Evolutionary conservation across 2,329 filamentous ascomycete genomes (phyloP).

Genomic region (Xylariaceae sp.): DNA sequence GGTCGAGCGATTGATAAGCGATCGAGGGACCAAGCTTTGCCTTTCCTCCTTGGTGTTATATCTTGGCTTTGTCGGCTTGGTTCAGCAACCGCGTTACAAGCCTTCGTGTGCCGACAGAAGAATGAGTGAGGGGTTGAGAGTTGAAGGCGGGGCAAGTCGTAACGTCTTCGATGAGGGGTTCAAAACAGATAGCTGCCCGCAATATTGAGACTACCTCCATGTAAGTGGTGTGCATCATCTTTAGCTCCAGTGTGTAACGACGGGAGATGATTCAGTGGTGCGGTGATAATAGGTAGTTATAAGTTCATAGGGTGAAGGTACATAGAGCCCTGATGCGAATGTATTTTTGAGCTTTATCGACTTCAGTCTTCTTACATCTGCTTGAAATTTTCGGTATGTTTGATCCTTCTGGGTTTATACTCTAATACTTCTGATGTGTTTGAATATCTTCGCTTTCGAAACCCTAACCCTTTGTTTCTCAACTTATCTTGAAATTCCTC

Average conservation of each 20-base stretch:
- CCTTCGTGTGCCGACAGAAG: slow-evolving; percentile 19
- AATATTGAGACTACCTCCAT: not conserved
- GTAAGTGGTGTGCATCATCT: not conserved
- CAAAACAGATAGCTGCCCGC: slow-evolving; percentile 5
- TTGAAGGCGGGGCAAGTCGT: slow-evolving; percentile 20
- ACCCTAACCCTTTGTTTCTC: not conserved
- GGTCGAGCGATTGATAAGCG: no score
- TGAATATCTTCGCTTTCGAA: not conserved
- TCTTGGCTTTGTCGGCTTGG: not conserved
- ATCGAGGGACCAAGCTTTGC: not conserved
- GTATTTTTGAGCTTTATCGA: no score
- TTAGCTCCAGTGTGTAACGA: not conserved
- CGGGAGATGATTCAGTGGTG: not conserved
- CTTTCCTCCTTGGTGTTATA: not conserved
- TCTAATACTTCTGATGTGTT: not conserved
- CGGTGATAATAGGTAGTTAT: not conserved
- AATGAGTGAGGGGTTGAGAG: slow-evolving; percentile 23
- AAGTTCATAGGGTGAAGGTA: no score
- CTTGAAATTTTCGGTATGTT: no score
- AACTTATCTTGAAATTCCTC: not conserved
- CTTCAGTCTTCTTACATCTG: no score
- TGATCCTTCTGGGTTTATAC: no score
- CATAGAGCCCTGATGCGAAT: no score
- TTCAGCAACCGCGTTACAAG: not conserved
- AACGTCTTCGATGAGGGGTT: slow-evolving; percentile 17